phyloP scores from a whole-genome alignment of 1,284 basidiomycete species.

The Apiotrichum akiyoshidainum region DNA sequence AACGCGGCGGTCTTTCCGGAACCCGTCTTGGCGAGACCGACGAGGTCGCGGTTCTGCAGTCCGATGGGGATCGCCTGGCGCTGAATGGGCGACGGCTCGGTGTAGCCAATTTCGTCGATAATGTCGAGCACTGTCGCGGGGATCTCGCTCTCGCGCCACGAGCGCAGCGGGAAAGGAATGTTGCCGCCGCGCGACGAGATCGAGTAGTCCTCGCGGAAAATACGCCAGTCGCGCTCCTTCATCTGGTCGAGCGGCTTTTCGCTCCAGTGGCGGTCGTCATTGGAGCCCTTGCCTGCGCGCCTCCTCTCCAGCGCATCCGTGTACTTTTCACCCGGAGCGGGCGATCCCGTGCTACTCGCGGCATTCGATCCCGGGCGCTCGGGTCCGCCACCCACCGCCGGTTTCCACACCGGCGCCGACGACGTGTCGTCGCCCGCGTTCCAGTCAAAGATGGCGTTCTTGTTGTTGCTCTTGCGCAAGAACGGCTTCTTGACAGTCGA shows the following conservation, averaged over 20 bases:
- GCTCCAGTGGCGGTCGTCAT: constrained; percentile 94
- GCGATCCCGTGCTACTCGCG: constrained; percentile 8
- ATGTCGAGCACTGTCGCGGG: constrained; percentile 74
- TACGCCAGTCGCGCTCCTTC: constrained; percentile 98
- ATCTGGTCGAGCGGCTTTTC: constrained; percentile 92
- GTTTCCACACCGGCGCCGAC: constrained; percentile 36
- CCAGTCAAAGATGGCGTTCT: constrained; percentile 99
- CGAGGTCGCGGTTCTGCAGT: constrained; percentile 89
- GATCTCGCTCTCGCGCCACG: constrained; percentile 85
- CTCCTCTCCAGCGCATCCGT: constrained; percentile 74
- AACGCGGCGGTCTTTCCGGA: constrained; percentile 99
- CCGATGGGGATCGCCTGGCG: constrained; percentile 98
- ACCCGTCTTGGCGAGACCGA: constrained; percentile 97
- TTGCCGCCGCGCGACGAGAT: constrained; percentile 87
- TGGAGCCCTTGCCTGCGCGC: constrained; percentile 71
- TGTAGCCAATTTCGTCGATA: constrained; percentile 89
- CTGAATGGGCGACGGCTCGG: constrained; percentile 94
- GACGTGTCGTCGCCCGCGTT: constrained; percentile 89
- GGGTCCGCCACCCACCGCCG: neutral
- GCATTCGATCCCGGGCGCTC: neutral
- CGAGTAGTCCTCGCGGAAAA: constrained; percentile 97
- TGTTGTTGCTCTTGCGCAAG: constrained; percentile 80
- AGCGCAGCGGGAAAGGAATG: constrained; percentile 87
- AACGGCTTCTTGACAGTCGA: constrained; percentile 82
- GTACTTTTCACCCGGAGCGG: constrained; percentile 16